Conservation (phyloP, 768 basidiomycete genomes). For the Suillus subluteus region DNA sequence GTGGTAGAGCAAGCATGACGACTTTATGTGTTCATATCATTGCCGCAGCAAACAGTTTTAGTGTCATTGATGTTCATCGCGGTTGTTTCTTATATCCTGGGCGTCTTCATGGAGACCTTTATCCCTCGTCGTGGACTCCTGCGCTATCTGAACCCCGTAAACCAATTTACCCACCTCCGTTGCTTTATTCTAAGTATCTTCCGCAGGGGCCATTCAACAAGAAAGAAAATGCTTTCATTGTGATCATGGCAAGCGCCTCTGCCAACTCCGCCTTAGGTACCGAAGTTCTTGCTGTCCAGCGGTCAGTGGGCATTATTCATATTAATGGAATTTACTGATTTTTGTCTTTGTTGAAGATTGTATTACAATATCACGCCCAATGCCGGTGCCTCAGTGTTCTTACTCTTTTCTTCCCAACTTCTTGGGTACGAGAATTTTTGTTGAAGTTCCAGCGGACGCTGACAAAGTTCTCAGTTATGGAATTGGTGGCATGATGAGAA, state of each 20-base stretch:
- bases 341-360: slow-evolving; percentile 18
- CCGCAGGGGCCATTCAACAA: slow-evolving; percentile 52
- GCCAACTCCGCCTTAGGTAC: slow-evolving; percentile 53
- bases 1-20: slow-evolving; percentile 9
- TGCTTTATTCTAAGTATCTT: slow-evolving; percentile 6
- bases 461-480: slow-evolving; percentile 23
- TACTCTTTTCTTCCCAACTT: slow-evolving; percentile 32
- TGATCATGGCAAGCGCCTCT: slow-evolving; percentile 53
- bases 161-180: slow-evolving; percentile 10
- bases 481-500: slow-evolving; percentile 49
- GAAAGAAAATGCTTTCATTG: slow-evolving; percentile 55
- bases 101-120: slow-evolving; percentile 43
- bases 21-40: slow-evolving; percentile 4
- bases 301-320: slow-evolving; percentile 13
- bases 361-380: slow-evolving; percentile 53
- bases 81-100: slow-evolving; percentile 49
- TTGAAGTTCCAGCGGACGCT: neutral
- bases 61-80: slow-evolving; percentile 56
- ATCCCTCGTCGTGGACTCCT: slow-evolving; percentile 46
- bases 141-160: slow-evolving; percentile 51
- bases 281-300: slow-evolving; percentile 51
- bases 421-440: slow-evolving; percentile 37
- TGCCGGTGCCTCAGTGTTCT: slow-evolving; percentile 46
- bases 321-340: neutral
- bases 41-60: slow-evolving; percentile 46